Percentiles rank a stretch among this genome's conserved stretches.
phyloP scores from a whole-genome alignment of 768 basidiomycete species.

The Mycena latifolia region DNA sequence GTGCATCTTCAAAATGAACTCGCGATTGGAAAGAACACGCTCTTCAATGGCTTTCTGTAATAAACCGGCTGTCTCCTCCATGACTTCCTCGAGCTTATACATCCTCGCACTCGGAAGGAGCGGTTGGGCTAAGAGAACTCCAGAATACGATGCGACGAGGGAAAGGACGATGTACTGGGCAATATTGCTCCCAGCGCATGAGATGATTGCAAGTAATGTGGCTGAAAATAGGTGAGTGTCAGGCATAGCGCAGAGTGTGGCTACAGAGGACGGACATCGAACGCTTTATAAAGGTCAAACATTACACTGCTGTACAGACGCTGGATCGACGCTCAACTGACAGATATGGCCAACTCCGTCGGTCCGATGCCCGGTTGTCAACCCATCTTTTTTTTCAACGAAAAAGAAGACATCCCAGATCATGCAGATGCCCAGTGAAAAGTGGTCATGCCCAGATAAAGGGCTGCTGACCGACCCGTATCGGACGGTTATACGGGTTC shows the following conservation, averaged over 20 bases:
- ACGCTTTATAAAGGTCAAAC: neutral
- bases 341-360: neutral
- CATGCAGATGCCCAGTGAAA: too few relatives aligned
- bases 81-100: slow-evolving; percentile 1
- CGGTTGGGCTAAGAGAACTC: neutral
- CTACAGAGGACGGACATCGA: neutral
- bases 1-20: slow-evolving; percentile 20
- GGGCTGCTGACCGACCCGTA: too few relatives aligned
- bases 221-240: slow-evolving; percentile 11
- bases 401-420: too few relatives aligned
- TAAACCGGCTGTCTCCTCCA: slow-evolving; percentile 11
- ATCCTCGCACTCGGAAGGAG: slow-evolving; percentile 23
- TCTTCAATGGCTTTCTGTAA: slow-evolving; percentile 18
- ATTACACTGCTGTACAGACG: neutral
- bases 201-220: neutral
- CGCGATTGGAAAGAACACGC: slow-evolving; percentile 12
- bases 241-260: neutral
- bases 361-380: neutral
- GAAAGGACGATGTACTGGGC: slow-evolving; percentile 14
- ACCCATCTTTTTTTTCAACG: too few relatives aligned
- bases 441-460: too few relatives aligned
- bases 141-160: slow-evolving; percentile 1
- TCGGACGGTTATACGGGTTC: too few relatives aligned
- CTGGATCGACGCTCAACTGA: neutral
- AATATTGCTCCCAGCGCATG: neutral